Conservation (phyloP, 139 green algal genomes). For the Closterium sp. region DNA sequence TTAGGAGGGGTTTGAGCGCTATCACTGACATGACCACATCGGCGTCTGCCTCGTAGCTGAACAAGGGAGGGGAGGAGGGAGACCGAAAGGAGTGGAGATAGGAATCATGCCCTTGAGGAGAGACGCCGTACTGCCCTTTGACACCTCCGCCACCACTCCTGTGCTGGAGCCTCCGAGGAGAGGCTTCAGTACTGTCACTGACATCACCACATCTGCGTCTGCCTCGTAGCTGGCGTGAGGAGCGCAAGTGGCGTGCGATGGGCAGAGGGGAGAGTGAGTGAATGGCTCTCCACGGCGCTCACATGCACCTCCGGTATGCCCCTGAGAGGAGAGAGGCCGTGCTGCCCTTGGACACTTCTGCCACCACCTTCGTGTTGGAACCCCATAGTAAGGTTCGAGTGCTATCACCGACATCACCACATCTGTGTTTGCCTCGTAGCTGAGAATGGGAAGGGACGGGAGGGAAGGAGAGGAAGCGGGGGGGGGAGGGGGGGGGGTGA, state of each 20-base stretch:
- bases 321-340: background rate
- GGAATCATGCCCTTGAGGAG: background rate
- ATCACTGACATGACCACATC: slow-evolving; percentile 21
- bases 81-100: background rate
- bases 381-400: slow-evolving; percentile 2
- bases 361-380: background rate
- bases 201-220: slow-evolving; percentile 23
- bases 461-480: background rate
- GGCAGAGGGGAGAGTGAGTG: too few relatives aligned
- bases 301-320: background rate
- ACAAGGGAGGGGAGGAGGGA: background rate
- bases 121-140: background rate
- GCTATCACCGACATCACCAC: slow-evolving; percentile 21
- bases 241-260: too few relatives aligned
- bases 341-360: slow-evolving; percentile 29
- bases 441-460: background rate
- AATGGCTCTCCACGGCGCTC: background rate
- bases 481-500: background rate
- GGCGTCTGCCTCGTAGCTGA: slow-evolving; percentile 10
- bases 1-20: slow-evolving; percentile 9
- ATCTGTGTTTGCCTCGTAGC: slow-evolving; percentile 27
- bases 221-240: background rate
- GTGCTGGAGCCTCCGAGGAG: background rate
- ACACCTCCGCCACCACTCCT: slow-evolving; percentile 28
- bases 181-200: slow-evolving; percentile 4